Evolutionary conservation across 805 yeast species (phyloP).

Genomic region (Kodamaea nitidulidarum): DNA sequence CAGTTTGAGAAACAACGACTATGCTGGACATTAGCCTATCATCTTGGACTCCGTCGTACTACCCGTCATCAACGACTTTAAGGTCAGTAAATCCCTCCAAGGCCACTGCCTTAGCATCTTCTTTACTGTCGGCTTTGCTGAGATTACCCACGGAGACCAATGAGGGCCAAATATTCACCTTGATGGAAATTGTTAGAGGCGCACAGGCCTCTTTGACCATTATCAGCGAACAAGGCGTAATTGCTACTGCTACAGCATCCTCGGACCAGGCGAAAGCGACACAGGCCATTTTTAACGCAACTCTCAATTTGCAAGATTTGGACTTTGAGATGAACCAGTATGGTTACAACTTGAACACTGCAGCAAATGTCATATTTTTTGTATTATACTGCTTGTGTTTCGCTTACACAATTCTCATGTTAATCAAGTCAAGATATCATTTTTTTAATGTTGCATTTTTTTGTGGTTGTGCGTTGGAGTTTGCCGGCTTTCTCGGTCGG

Average conservation of each 20-base stretch:
- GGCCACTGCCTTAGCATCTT: too few relatives aligned
- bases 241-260: conserved; percentile 37
- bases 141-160: too few relatives aligned
- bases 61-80: not conserved
- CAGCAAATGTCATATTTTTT: conserved; percentile 32
- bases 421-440: conserved; percentile 29
- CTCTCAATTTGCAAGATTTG: conserved; percentile 29
- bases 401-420: conserved; percentile 24
- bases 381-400: conserved; percentile 24
- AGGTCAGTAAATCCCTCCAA: not conserved
- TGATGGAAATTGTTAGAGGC: conserved; percentile 21
- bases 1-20: too few relatives aligned
- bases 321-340: conserved; percentile 28
- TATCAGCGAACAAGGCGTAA: conserved; percentile 30
- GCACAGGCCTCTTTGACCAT: conserved; percentile 35
- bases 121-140: too few relatives aligned
- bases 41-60: not conserved
- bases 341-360: conserved; percentile 19
- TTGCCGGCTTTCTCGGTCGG: conserved; percentile 38
- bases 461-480: conserved; percentile 34
- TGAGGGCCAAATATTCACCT: too few relatives aligned
- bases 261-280: conserved; percentile 22
- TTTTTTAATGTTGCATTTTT: conserved; percentile 39
- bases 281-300: conserved; percentile 29
- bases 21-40: too few relatives aligned